These are phyloP conservation scores for Candolleomyces eurysporus DNA, from an alignment of 768 basidiomycete genomes.

Conservation along the genomic window DNA sequence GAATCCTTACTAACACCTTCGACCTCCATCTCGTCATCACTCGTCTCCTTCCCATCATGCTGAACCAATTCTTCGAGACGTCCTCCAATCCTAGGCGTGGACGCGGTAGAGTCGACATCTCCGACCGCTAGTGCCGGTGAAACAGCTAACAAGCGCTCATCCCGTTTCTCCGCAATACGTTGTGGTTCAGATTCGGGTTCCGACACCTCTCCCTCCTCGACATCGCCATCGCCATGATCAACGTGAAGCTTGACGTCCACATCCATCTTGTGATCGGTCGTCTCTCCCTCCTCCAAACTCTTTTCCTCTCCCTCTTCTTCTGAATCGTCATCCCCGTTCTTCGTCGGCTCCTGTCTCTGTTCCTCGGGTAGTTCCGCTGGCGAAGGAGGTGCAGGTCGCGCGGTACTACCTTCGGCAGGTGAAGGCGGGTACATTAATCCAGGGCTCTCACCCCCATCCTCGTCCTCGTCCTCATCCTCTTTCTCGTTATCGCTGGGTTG, in stretches of 20 bases:
- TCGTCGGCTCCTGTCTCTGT: too few relatives aligned
- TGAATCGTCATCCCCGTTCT: too few relatives aligned
- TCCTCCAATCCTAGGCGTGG: not conserved
- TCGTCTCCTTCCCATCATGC: not conserved
- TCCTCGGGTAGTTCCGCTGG: too few relatives aligned
- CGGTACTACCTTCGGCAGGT: too few relatives aligned
- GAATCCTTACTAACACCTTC: not conserved
- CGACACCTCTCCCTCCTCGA: not conserved
- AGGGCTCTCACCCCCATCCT: too few relatives aligned
- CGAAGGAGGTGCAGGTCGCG: too few relatives aligned
- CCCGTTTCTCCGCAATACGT: not conserved
- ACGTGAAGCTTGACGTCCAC: not conserved
- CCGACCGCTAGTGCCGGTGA: not conserved
- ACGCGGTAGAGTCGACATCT: not conserved
- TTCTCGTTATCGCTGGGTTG: too few relatives aligned
- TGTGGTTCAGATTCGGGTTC: not conserved
- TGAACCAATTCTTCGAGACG: not conserved
- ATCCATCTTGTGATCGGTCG: not conserved
- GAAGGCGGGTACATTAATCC: too few relatives aligned
- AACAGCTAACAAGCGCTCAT: not conserved
- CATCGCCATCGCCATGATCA: not conserved
- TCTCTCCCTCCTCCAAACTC: too few relatives aligned
- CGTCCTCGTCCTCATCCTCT: too few relatives aligned
- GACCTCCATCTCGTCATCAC: not conserved
- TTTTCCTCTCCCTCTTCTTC: too few relatives aligned